A percentile compares a stretch with the other conserved stretches of the same genome.
These are phyloP conservation scores for Fusarium equiseti DNA, from an alignment of 2,329 filamentous ascomycete genomes.

Conservation along the genomic window DNA sequence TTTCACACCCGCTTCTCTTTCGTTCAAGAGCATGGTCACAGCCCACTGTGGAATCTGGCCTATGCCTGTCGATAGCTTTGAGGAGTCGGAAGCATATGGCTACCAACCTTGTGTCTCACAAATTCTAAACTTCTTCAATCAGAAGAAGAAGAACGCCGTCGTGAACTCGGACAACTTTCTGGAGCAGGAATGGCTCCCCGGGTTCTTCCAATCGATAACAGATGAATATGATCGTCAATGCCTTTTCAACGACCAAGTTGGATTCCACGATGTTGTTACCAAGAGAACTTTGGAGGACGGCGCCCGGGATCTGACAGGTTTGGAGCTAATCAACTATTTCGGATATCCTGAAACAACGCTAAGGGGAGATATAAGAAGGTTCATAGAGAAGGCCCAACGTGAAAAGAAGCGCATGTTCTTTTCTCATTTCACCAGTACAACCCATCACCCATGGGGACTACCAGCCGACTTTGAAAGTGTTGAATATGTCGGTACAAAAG, in stretches of 20 bases:
- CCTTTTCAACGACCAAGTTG: conserved; percentile 48
- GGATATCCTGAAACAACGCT: conserved; percentile 49
- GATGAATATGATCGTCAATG: conserved; percentile 51
- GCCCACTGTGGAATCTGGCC: conserved; percentile 58
- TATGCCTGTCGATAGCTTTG: conserved; percentile 54
- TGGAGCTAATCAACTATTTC: conserved; percentile 52
- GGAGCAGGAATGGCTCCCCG: conserved; percentile 48
- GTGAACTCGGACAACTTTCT: conserved; percentile 40
- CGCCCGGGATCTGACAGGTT: no score
- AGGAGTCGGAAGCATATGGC: conserved; percentile 55
- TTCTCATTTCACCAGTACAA: conserved; percentile 53
- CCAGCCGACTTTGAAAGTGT: conserved; percentile 31
- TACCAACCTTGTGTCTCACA: conserved; percentile 60
- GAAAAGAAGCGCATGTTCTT: conserved; percentile 51
- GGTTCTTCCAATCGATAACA: conserved; percentile 53
- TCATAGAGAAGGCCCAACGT: conserved; percentile 44
- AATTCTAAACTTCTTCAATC: conserved; percentile 50
- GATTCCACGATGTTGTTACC: conserved; percentile 49
- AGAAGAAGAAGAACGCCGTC: conserved; percentile 36
- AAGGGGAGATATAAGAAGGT: conserved; percentile 48
- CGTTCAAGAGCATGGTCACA: conserved; percentile 57
- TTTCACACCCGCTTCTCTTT: conserved; percentile 57
- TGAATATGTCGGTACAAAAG: conserved; percentile 35
- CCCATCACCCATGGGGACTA: conserved; percentile 49
- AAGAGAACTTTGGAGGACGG: conserved; percentile 46